Evolutionary conservation across 495 filamentous ascomycete genomes (phyloP), one percentile per base, ranked within the genome.

Genomic region (Polyplosphaeria fusca): DNA sequence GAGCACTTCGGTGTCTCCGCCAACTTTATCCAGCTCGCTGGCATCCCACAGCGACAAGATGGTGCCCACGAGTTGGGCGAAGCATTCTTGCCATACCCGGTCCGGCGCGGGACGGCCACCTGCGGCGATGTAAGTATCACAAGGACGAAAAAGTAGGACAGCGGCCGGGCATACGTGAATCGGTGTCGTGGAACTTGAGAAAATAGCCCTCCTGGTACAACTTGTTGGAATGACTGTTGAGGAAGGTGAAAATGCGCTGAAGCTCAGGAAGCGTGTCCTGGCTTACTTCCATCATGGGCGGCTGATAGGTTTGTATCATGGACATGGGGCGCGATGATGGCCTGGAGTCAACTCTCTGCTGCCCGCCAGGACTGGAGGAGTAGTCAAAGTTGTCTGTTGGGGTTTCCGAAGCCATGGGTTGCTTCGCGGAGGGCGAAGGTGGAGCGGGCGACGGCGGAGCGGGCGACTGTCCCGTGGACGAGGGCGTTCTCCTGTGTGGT

Each of bases 151-250:
- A 3, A 9, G 42, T 9, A 41, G 4, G n/a, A 5, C 9, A 20
- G 14, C n/a, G 18, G 32, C 35, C 23, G 40, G 13, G 79, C 87
- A 49, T 79, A 96, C 91, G 82, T 37, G 81, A 83, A 70, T 96
- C 93, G 55, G 95, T 78, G 67, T 98, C 93, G 71, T 94, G 91
- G 39, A 97, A 71, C 69, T 97, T 98, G 64, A 98, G 68, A 57
- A 98, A 97, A 68, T 97, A 98, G 13, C 93, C 93, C 73, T 98
- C 93, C 41, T 96, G 89, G 68, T 96, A 98, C 43, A 97, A 75
- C 74, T 97, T 98, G 70, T 96, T 96, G 11, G 82, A 83, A 71
- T 97, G 94, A 70, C 86, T 95, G 72, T 96, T 98, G 45, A 98
- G 80, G 65, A 88, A 92, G 47, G 82, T 87, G 71, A 97, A 97